Conservation (phyloP, 192 early-diverging fungal species). For the Mortierella alpina region DNA sequence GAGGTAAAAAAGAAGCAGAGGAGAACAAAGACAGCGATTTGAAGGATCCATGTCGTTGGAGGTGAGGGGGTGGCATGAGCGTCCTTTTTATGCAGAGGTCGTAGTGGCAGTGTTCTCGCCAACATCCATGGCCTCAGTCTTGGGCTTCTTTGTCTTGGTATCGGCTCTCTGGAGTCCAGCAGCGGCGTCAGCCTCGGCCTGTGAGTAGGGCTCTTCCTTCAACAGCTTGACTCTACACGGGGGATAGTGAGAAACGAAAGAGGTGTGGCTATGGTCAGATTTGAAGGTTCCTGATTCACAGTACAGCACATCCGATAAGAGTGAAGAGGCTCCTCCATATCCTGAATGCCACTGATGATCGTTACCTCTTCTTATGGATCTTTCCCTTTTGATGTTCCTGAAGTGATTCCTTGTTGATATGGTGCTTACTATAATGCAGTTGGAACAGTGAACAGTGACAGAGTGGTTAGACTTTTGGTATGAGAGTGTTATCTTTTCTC, state of each 20-base stretch:
- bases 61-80: background rate
- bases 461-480: no score
- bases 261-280: background rate
- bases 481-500: no score
- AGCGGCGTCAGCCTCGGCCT: conserved; percentile 85
- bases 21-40: background rate
- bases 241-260: conserved; percentile 1
- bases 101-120: conserved; percentile 19
- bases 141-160: conserved; percentile 53
- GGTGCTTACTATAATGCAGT: conserved; percentile 66
- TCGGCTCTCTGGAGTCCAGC: conserved; percentile 71
- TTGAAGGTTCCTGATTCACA: background rate
- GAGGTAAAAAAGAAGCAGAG: background rate
- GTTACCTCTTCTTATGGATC: conserved; percentile 83
- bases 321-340: background rate
- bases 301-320: background rate
- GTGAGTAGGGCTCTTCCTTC: conserved; percentile 88
- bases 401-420: conserved; percentile 71
- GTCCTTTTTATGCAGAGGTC: conserved; percentile 22
- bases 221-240: conserved; percentile 78
- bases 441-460: background rate
- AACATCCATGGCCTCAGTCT: conserved; percentile 39
- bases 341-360: background rate
- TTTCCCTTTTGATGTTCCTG: conserved; percentile 80
- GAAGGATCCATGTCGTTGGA: conserved; percentile 2